Base-by-base conservation (phyloP, 345 rosid species). In the Brassica carinata region DNA sequence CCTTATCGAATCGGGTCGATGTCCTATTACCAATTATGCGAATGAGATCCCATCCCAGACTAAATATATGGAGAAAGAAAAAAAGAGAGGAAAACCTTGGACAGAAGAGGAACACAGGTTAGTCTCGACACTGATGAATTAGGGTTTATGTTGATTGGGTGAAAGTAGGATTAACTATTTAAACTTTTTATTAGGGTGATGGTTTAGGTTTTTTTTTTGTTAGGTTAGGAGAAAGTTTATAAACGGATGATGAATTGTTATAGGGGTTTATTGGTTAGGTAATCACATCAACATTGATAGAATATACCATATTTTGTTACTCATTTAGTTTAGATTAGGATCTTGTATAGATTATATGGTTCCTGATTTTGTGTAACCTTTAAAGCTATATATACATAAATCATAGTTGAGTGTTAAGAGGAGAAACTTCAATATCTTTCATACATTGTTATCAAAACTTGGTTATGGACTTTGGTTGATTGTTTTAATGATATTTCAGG, bases 31-130 rank as follows among this genome's bases (percentile, higher is more conserved):
- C 0, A 15, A 71, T 6, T 92, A 90, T 57, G 29, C 27, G 5
- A 8, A 8, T 72, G 86, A 72, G 82, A 84, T 83, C 55, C 72
- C 82, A 9, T 36, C 38, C 15, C 29, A 26, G 3, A 83, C 81
- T 38, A 64, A 18, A 13, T 5, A 7, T 36, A 15, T n/a, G 6
- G 77, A 75, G 3, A 58, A 67, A 0, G 89, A 85, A 76, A 81
- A 87, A 34, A 89, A 86, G 85, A 93, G 84, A 67, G 93, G 94
- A 19, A 85, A 34, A 0, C 89, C 93, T 58, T 77, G 80, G 80
- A 5, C 63, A 17, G 0, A 3, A 14, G 10, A 69, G 7, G 80
- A 77, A 77, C 80, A 69, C 36, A 3, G 2, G 80, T 77, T 7
- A 61, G 59, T 61, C 31, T 3, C 1, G 15, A 67, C 0, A 31